A percentile compares a stretch with the other conserved stretches of the same genome.
phyloP scores from a whole-genome alignment of 805 yeast genomes.

The Dipodascus geniculatus region DNA sequence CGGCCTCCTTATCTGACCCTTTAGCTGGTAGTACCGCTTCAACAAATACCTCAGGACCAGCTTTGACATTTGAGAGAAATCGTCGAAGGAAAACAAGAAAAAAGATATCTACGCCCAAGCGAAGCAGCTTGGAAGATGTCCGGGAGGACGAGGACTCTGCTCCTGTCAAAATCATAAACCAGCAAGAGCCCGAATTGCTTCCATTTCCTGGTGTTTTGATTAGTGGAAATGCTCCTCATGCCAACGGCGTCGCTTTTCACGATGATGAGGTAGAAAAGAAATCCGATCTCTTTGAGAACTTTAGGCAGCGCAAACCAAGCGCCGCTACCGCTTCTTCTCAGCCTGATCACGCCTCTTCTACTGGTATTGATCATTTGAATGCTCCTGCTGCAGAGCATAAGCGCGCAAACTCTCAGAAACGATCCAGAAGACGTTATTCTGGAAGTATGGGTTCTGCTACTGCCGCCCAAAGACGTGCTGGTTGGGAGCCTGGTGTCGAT shows the following conservation, averaged over 20 bases:
- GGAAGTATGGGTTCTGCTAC: constrained; percentile 23
- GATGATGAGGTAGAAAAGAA: not conserved
- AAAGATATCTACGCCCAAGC: not conserved
- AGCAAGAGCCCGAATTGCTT: not conserved
- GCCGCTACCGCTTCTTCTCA: not conserved
- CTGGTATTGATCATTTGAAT: not conserved
- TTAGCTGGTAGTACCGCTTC: not conserved
- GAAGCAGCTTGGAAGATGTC: not conserved
- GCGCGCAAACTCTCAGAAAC: not conserved
- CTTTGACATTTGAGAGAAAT: not conserved
- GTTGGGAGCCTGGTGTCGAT: constrained; percentile 53
- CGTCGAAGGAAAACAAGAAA: not conserved
- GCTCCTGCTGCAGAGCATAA: not conserved
- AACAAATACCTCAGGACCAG: not conserved
- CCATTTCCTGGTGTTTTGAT: constrained; percentile 1
- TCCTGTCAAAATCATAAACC: not conserved
- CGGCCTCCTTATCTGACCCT: not conserved
- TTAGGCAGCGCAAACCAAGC: not conserved
- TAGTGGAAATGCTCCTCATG: not conserved
- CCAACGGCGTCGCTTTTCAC: not conserved
- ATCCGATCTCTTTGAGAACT: not conserved
- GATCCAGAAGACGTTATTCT: constrained; percentile 8
- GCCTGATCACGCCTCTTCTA: not conserved
- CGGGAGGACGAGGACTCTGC: not conserved
- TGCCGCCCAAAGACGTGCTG: constrained; percentile 29